phyloP scores from a whole-genome alignment of 1,284 basidiomycete species.

The Agroathelia rolfsii region DNA sequence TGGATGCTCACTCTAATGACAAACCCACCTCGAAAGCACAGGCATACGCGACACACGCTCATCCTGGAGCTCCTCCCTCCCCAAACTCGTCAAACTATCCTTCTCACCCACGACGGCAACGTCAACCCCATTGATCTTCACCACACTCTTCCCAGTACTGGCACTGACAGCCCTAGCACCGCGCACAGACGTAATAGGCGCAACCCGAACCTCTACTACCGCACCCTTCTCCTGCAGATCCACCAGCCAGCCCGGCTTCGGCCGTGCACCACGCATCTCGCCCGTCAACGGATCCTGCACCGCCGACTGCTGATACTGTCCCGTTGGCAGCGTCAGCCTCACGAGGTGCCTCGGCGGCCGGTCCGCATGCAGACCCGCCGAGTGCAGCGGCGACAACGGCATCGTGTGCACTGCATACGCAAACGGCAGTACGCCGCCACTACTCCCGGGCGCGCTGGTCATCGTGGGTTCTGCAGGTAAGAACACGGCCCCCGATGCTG shows the following conservation, averaged over 20 bases:
- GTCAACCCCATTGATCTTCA: slow-evolving; percentile 45
- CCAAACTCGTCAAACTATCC: slow-evolving; percentile 56
- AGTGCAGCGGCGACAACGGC: slow-evolving; percentile 72
- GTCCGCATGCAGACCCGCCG: slow-evolving; percentile 52
- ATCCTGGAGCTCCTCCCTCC: slow-evolving; percentile 65
- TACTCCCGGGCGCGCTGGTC: slow-evolving; percentile 4
- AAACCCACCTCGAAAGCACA: slow-evolving; percentile 49
- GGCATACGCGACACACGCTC: slow-evolving; percentile 52
- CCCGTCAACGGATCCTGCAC: slow-evolving; percentile 77
- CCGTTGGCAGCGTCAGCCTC: slow-evolving; percentile 71
- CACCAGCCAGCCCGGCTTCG: slow-evolving; percentile 67
- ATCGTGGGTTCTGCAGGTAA: slow-evolving; percentile 1
- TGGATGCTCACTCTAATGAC: slow-evolving; percentile 8
- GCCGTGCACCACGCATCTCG: slow-evolving; percentile 49
- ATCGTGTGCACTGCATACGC: slow-evolving; percentile 52
- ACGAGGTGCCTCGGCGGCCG: slow-evolving; percentile 64
- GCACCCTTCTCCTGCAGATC: slow-evolving; percentile 62
- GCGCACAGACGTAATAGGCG: slow-evolving; percentile 22
- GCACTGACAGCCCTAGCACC: slow-evolving; percentile 15
- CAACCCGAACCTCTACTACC: slow-evolving; percentile 50
- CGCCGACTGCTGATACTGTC: slow-evolving; percentile 64
- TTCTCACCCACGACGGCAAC: slow-evolving; percentile 64
- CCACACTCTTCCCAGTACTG: no score
- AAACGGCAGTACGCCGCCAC: slow-evolving; percentile 39
- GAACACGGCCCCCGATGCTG: no score